phyloP scores from a whole-genome alignment of 495 filamentous ascomycete genomes.

The Clohesyomyces aquaticus region DNA sequence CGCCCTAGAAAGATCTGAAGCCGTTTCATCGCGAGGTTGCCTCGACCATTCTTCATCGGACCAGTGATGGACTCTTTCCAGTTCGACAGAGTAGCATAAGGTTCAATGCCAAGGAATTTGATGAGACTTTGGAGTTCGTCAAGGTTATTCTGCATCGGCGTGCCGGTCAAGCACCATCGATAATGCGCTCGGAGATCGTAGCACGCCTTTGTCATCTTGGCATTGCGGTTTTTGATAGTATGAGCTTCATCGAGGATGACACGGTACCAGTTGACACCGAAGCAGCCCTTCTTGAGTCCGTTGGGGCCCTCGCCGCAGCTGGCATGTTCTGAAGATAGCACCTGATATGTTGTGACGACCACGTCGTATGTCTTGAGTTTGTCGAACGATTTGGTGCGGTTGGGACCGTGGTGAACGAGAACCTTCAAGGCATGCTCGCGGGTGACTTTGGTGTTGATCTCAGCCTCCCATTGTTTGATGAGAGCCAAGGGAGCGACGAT shows the following conservation, averaged over 20 bases:
- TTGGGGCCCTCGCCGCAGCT: constrained; percentile 59
- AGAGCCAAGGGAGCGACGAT: constrained; percentile 94
- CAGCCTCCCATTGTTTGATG: constrained; percentile 96
- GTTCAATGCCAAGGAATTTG: constrained; percentile 88
- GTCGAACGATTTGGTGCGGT: constrained; percentile 74
- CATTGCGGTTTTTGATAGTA: constrained; percentile 96
- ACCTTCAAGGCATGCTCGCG: constrained; percentile 71
- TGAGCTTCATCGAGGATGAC: constrained; percentile 96
- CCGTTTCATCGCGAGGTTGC: constrained; percentile 84
- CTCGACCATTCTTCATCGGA: constrained; percentile 83
- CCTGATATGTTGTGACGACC: constrained; percentile 96
- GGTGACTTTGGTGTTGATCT: constrained; percentile 79
- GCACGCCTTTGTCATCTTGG: constrained; percentile 87
- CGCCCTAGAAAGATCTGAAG: constrained; percentile 81
- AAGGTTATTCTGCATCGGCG: constrained; percentile 97
- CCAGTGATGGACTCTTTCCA: constrained; percentile 89
- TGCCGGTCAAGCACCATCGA: constrained; percentile 94
- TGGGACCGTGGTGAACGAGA: constrained; percentile 84
- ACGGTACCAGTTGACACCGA: constrained; percentile 91
- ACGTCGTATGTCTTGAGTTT: constrained; percentile 86
- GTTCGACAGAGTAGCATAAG: constrained; percentile 76
- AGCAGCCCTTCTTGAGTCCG: constrained; percentile 75
- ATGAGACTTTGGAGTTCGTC: constrained; percentile 94
- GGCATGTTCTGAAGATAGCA: constrained; percentile 84
- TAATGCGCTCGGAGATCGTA: constrained; percentile 81